Evolutionary conservation across 768 basidiomycete species (phyloP).

Genomic region (Phylloporus sp.): DNA sequence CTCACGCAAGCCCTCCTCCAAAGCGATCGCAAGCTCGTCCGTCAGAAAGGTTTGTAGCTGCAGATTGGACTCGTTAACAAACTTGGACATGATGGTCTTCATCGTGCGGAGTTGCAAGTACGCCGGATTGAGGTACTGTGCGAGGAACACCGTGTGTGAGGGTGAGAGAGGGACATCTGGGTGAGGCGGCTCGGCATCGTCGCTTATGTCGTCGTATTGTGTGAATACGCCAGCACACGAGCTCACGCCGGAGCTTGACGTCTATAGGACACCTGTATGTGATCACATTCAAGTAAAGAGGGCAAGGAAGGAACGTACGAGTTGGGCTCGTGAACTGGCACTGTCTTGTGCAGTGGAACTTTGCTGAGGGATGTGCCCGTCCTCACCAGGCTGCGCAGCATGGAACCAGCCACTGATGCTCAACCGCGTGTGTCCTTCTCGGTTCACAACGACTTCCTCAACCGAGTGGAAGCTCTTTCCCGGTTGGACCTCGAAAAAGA

Average conservation of each 20-base stretch:
- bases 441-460: constrained; percentile 85
- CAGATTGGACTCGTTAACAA: constrained; percentile 82
- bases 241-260: constrained; percentile 50
- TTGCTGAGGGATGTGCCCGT: constrained; percentile 65
- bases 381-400: constrained; percentile 84
- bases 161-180: constrained; percentile 52
- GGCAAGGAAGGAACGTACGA: constrained; percentile 53
- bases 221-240: constrained; percentile 41
- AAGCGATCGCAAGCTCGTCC: constrained; percentile 58
- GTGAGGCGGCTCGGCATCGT: constrained; percentile 42
- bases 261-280: constrained; percentile 34
- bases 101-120: constrained; percentile 85
- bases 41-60: constrained; percentile 85
- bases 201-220: constrained; percentile 40
- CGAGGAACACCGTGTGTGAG: constrained; percentile 67
- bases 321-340: constrained; percentile 89
- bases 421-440: constrained; percentile 70
- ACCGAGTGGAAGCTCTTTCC: constrained; percentile 95
- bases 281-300: constrained; percentile 1
- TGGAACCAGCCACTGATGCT: constrained; percentile 99
- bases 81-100: constrained; percentile 72
- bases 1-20: constrained; percentile 63
- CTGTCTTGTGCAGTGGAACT: constrained; percentile 53
- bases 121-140: constrained; percentile 81
- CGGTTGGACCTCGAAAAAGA: constrained; percentile 91